Base-by-base conservation (phyloP, 2,329 filamentous ascomycete genomes). In the Pyrenochaeta sp. region DNA sequence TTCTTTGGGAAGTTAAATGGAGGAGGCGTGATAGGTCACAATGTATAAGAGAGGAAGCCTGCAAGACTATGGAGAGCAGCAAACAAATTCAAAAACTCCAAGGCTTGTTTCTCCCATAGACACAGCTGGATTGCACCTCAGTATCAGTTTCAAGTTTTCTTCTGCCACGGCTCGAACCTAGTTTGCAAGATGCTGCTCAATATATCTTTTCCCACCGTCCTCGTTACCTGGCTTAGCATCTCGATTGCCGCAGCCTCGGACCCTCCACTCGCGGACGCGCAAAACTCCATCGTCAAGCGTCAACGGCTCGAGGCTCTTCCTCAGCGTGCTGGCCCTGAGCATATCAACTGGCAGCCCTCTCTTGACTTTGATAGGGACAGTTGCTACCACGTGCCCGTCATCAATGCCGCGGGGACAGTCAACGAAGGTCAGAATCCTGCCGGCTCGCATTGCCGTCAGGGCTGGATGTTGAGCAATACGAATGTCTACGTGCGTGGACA, bases 331-430 rank as follows among this genome's bases (percentile, higher is more conserved):
- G 36, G 18, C 20, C 36, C 36, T 6, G 36, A 40, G n/a, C 36
- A 40, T 20, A 40, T 40, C 36, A 40, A 40, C n/a, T 40, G 36
- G 36, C 36, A 40, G 17, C 36, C 36, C n/a, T 40, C 36, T 21
- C 36, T 40, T 12, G 36, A 40, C 36, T 40, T 40, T 20, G 36
- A 40, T 6, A 35, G 36, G 18, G 36, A 40, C 36, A 40, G 36
- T 6, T 40, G 36, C 18, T 40, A 40, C 36, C 36, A 40, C 18
- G 36, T 40, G 17, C 36, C 36, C 4, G 18, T 40, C 17, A 40
- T 40, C 17, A 17, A 40, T 21, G 36, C 36, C 18, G n/a, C 18
- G 4, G 36, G 36, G 4, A 40, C n/a, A 17, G 18, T 40, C 36
- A 40, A 40, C 36, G 6, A 15, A 17, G 36, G 36, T 6, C 36